A percentile compares a stretch with the other conserved stretches of the same genome.
phyloP scores from a whole-genome alignment of 768 basidiomycete species.

The Tulasnella sp. region DNA sequence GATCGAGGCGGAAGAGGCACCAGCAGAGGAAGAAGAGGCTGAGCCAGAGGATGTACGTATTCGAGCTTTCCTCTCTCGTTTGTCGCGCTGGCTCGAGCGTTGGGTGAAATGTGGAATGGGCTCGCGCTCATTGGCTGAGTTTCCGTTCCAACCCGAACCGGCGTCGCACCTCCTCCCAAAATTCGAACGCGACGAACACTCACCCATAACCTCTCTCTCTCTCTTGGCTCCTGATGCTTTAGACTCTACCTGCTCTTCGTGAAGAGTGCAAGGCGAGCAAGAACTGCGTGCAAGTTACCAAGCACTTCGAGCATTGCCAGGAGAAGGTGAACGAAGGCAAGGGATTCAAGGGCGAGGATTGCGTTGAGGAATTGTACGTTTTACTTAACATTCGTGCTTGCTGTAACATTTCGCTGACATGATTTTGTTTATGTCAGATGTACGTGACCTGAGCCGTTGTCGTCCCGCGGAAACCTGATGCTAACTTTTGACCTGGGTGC shows the following conservation, averaged over 20 bases:
- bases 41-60: slow-evolving; percentile 79
- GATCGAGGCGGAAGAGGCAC: slow-evolving; percentile 42
- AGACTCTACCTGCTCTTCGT: slow-evolving; percentile 68
- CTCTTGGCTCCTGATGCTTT: neutral
- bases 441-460: slow-evolving; percentile 7
- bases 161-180: neutral
- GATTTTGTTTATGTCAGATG: slow-evolving; percentile 19
- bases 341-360: slow-evolving; percentile 88
- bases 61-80: neutral
- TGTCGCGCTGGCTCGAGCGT: neutral
- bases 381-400: neutral
- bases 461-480: neutral
- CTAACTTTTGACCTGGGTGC: neutral
- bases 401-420: neutral
- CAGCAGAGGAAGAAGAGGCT: slow-evolving; percentile 46
- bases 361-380: slow-evolving; percentile 85
- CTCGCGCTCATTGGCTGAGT: neutral
- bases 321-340: slow-evolving; percentile 79
- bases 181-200: neutral
- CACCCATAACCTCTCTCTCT: neutral
- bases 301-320: slow-evolving; percentile 88
- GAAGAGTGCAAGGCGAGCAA: slow-evolving; percentile 68
- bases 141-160: neutral
- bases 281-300: slow-evolving; percentile 63
- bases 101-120: neutral